Evolutionary conservation across 140 eudicot genomes (phyloP), one percentile per base, ranked within the genome.

Genomic region (Ambrosia hybrid): DNA sequence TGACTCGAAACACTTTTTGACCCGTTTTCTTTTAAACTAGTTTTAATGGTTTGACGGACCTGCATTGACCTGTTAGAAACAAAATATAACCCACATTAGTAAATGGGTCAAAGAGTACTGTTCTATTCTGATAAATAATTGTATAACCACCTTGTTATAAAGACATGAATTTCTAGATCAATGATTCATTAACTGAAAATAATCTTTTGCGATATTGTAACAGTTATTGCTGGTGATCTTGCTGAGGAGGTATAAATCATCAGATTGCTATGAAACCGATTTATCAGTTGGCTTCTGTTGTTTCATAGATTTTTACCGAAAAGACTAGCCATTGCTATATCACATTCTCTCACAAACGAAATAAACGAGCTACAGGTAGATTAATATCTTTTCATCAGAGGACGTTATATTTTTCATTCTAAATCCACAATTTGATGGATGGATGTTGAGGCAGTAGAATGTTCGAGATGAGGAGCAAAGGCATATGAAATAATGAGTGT

Each of bases 91-190:
- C 30, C 30, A 21, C 30, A 21, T 21, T 21, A 21, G 6, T 39
- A 39, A 4, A 39, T 4, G 45, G 45, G 45, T 4, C 6, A 0
- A 4, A 39, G 45, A 39, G 8, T 39, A 37, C 2, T 51, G 6
- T 59, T 26, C 6, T 21, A 12, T 52, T 8, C 65, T 51, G 57
- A 48, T 33, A 3, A 60, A 9, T 60, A 52, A 77, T 72, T 57
- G 17, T 57, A 62, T 81, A 71, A 70, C 97, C 99, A 76, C 95
- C 96, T 45, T 94, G 97, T 81, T 94, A 77, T 77, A 91, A 94
- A 86, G 97, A 94, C 85, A 74, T 94, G 97, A 94, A 91, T 79
- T 88, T 94, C 85, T 88, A 97, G 99, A 83, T 94, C 73, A 91
- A 76, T 74, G 96, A 91, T 64, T 79, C 96, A 68, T 90, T 88